Percentiles rank a stretch among this genome's conserved stretches.
Conservation (phyloP, 192 early-diverging fungal species). For the Ambispora gerdemannii region DNA sequence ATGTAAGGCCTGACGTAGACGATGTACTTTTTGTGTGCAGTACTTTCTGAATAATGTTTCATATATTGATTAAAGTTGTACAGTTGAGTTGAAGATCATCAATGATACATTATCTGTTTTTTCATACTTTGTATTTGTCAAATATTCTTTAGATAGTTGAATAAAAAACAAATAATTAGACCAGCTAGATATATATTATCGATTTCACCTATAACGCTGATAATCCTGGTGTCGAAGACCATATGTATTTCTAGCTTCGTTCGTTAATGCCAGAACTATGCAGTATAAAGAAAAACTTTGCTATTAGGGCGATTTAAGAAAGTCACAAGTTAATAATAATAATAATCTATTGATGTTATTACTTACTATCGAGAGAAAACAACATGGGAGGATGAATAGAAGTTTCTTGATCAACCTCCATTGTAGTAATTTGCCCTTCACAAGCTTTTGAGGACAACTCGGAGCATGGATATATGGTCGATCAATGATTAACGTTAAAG, state of each 20-base stretch:
- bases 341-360: background rate
- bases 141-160: too few relatives aligned
- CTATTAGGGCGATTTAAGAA: background rate
- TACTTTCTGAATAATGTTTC: constrained; percentile 47
- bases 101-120: too few relatives aligned
- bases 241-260: constrained; percentile 69
- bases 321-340: background rate
- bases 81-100: background rate
- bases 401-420: background rate
- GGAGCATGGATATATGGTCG: too few relatives aligned
- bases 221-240: constrained; percentile 82
- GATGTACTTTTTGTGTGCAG: constrained; percentile 60
- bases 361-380: background rate
- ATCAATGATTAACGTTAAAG: too few relatives aligned
- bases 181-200: background rate
- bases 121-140: too few relatives aligned
- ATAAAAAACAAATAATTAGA: background rate
- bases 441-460: too few relatives aligned
- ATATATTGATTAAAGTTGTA: background rate
- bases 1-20: constrained; percentile 53
- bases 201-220: constrained; percentile 62
- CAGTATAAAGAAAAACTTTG: background rate
- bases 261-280: constrained; percentile 49
- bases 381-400: background rate
- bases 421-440: too few relatives aligned